Conservation (phyloP, 2,329 filamentous ascomycete genomes). For the Fusarium ambrosium region DNA sequence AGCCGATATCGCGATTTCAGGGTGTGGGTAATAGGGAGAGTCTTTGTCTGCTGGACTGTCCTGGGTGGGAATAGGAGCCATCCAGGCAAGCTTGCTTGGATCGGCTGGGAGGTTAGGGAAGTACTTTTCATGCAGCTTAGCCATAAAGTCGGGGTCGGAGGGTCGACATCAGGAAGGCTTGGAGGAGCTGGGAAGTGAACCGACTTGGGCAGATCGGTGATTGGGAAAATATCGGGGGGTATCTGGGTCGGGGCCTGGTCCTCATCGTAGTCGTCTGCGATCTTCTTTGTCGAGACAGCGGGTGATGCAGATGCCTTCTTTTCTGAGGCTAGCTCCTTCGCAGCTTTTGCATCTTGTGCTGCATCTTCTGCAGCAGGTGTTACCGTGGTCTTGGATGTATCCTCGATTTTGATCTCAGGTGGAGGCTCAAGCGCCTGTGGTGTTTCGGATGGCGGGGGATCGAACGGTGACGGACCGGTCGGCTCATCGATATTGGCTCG, state of each 20-base stretch:
- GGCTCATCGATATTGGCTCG: conserved; percentile 81
- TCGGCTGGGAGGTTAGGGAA: conserved; percentile 90
- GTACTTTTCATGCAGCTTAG: conserved; percentile 90
- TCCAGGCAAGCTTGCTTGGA: conserved; percentile 90
- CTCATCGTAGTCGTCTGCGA: conserved; percentile 55
- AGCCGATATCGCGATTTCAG: conserved; percentile 78
- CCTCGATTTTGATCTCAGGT: conserved; percentile 55
- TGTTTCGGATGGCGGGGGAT: conserved; percentile 46
- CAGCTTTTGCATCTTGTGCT: conserved; percentile 3
- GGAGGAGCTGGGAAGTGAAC: conserved; percentile 74
- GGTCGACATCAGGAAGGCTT: conserved; percentile 80
- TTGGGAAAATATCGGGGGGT: conserved; percentile 58
- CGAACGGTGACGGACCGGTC: conserved; percentile 59
- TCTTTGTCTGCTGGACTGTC: conserved; percentile 75
- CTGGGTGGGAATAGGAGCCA: conserved; percentile 78
- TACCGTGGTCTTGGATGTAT: conserved; percentile 40
- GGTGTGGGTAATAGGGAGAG: conserved; percentile 85
- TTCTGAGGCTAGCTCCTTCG: conserved; percentile 1
- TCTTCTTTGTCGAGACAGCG: conserved; percentile 43
- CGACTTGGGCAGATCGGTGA: conserved; percentile 56
- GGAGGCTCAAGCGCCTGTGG: conserved; percentile 21
- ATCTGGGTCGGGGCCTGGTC: conserved; percentile 58
- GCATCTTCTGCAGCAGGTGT: not conserved
- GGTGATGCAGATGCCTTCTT: not conserved
- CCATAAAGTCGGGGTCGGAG: conserved; percentile 86